A percentile compares a stretch with the other conserved stretches of the same genome.
Evolutionary conservation across 2,329 filamentous ascomycete species (phyloP).

Genomic region (Paraconiothyrium sp.): DNA sequence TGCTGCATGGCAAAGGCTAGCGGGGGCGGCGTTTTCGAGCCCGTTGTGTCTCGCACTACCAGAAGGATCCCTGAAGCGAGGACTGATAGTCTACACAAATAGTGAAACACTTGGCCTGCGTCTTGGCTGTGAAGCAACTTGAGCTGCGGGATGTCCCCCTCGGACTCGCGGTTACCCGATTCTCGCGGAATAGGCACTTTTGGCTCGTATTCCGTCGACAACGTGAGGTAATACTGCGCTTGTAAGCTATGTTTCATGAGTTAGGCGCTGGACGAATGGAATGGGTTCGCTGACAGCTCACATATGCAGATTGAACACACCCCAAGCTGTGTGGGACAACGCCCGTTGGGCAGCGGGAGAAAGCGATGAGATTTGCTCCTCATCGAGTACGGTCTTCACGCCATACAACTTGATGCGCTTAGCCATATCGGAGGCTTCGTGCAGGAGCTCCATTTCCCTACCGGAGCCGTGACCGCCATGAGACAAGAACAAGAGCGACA

Average conservation of each 20-base stretch:
- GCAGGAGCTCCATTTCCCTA: background rate
- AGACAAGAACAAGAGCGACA: slow-evolving; percentile 12
- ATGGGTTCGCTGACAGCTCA: slow-evolving; percentile 14
- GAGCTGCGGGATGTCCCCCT: background rate
- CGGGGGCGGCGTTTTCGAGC: slow-evolving; percentile 7
- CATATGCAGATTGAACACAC: slow-evolving; percentile 13
- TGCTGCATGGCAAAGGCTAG: slow-evolving; percentile 16
- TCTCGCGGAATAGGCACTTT: slow-evolving; percentile 2
- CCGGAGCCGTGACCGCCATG: slow-evolving; percentile 4
- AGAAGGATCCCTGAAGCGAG: slow-evolving; percentile 6
- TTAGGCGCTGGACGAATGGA: slow-evolving; percentile 3
- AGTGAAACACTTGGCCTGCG: background rate
- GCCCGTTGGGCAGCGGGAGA: slow-evolving; percentile 12
- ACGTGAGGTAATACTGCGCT: slow-evolving; percentile 12
- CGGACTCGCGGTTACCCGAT: background rate
- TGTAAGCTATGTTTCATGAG: slow-evolving; percentile 11
- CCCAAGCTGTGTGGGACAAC: slow-evolving; percentile 16
- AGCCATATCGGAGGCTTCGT: slow-evolving; percentile 14
- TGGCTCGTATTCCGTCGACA: slow-evolving; percentile 4
- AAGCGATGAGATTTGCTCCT: slow-evolving; percentile 10
- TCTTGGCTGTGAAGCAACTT: background rate
- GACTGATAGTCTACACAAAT: slow-evolving; percentile 10
- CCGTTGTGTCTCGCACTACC: background rate
- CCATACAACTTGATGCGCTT: slow-evolving; percentile 14
- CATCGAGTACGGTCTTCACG: slow-evolving; percentile 2